Evolutionary conservation across 2,329 filamentous ascomycete species (phyloP).

Genomic region (Paracoccidioides brasiliensis): DNA sequence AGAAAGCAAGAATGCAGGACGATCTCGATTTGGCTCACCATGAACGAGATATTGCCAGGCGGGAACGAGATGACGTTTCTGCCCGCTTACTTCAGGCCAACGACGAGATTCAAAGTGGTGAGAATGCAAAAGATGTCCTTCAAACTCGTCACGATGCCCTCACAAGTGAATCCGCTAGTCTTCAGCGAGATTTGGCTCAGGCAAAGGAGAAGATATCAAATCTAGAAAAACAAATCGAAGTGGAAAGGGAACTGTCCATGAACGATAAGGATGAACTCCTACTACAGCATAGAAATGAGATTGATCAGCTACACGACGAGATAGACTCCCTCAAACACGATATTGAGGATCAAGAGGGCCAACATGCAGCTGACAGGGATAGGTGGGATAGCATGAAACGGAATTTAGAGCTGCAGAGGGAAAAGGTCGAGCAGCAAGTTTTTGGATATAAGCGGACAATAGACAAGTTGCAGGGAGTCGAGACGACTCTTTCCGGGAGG

Average conservation of each 20-base stretch:
- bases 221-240: constrained; percentile 37
- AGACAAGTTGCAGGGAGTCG: constrained; percentile 53
- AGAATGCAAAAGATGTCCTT: constrained; percentile 53
- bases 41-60: constrained; percentile 34
- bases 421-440: constrained; percentile 55
- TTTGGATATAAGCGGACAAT: constrained; percentile 56
- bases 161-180: constrained; percentile 49
- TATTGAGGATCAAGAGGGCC: constrained; percentile 55
- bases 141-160: constrained; percentile 57
- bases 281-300: constrained; percentile 41
- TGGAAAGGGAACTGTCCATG: constrained; percentile 44
- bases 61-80: constrained; percentile 29
- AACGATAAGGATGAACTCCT: constrained; percentile 50
- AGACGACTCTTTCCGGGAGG: constrained; percentile 54
- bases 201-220: constrained; percentile 33
- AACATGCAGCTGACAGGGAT: constrained; percentile 58
- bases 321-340: constrained; percentile 50
- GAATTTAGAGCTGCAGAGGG: constrained; percentile 51
- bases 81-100: constrained; percentile 43
- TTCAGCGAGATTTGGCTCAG: constrained; percentile 50
- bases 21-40: constrained; percentile 31
- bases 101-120: constrained; percentile 45
- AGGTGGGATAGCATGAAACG: constrained; percentile 58
- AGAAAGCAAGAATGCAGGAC: constrained; percentile 28
- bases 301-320: constrained; percentile 43